Base-by-base conservation (phyloP, 1,139 yeast genomes). In the Cylindricascospora bacillispora region DNA sequence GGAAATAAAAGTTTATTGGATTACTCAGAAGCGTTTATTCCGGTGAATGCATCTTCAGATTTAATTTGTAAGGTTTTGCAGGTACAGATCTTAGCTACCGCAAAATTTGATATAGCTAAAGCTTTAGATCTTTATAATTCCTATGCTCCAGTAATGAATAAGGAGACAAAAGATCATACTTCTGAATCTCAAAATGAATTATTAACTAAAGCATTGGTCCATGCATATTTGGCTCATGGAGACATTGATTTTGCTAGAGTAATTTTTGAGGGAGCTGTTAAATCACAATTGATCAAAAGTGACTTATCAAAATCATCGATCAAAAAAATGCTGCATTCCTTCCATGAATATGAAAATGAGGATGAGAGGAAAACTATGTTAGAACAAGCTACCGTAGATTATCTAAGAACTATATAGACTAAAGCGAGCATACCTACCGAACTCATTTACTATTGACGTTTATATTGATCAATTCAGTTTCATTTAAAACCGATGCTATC, bases 201-300 rank as follows among this genome's bases (percentile, higher is more conserved):
- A 16, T 44, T 75, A 14, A 65, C 76, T 0, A 74, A 74, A 40
- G 56, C 78, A 1, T 53, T 76, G 30, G 53, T 74, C 13, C 43
- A 71, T 14, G 63, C 70, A 1, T 60, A 57, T 31, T 52, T 78
- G 22, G 56, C 63, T 13, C 62, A 63, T 22, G 57, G 62, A 22
- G 83, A 78, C 43, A 50, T 81, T 23, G 75, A 71, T 33, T 67
- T 78, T 48, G 82, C 83, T 0, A 61, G 65, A 25, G 63, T 75
- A 26, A 54, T 77, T n/a, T 63, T 66, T 38, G 73, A 70, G 25
- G 75, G 73, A 40, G 70, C 77, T 1, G 46, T 61, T 10, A 7
- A 18, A 18, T 10, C 10, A 7, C 7, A 18, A 18, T 7, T 18
- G 10, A 7, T 18, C 9, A 18, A 18, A 18, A 18, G 9, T 7